Evolutionary conservation across 75 land plant genomes (phyloP), one percentile per base, ranked within the genome.

Genomic region (Selaginella tamariscina): DNA sequence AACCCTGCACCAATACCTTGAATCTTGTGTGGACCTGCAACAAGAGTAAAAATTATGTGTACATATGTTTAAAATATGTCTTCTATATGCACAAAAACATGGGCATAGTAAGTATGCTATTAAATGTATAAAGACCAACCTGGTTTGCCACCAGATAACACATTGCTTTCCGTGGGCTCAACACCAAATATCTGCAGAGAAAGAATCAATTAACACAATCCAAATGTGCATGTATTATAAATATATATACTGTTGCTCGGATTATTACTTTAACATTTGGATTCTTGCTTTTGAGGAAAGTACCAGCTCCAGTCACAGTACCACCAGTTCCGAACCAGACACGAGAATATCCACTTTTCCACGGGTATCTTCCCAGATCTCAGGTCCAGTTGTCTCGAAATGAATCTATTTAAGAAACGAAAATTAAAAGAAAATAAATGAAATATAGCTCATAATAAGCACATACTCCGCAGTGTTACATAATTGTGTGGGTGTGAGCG

Each of bases 1-100:
- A 89, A 85, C 60, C 95, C 95, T 67, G 95, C 88, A 62, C 95
- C 95, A 68, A 89, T 89, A 27, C 95, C 95, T 79, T 89, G 95
- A 44, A 89, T 89, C 71, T 88, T 86, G 68, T 89, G 95, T 23
- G 62, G 62, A 8, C 62, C 62, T 59, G 49, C 49, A 39, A 39
- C 11, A 15, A 5, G 49, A 39, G 49, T 5, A 39, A 39, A 39
- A 15, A 39, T 15, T 5, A 39, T 5, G 49, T 39, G 49, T n/a
- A n/a, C n/a, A n/a, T n/a, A 15, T 39, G 49, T 5, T 39, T 39
- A 39, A 39, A 39, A 39, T n/a, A n/a, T n/a, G n/a, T n/a, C n/a
- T n/a, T n/a, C n/a, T n/a, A n/a, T n/a, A n/a, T 39, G 49, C 49
- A 39, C 49, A 39, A 15, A 39, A n/a, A n/a, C n/a, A n/a, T n/a